Percentiles rank a stretch among this genome's conserved stretches.
Conservation (phyloP, 2,329 filamentous ascomycete genomes). For the Apiospora koreana region DNA sequence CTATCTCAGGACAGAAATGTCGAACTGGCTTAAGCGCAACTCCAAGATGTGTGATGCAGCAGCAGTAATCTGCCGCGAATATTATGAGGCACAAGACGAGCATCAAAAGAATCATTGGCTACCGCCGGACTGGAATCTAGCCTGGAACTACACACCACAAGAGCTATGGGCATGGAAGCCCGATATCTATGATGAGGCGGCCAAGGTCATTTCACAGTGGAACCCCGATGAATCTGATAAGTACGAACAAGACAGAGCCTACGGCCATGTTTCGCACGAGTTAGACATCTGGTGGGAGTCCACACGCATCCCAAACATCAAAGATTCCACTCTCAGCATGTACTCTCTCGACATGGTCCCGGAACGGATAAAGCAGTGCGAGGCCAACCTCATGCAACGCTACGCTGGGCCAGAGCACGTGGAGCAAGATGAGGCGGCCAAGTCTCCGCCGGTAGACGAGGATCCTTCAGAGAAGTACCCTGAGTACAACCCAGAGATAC, state of each 20-base stretch:
- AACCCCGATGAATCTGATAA: conserved; percentile 55
- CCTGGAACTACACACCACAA: conserved; percentile 56
- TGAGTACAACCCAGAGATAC: conserved; percentile 40
- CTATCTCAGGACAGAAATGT: conserved; percentile 60
- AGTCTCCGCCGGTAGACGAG: conserved; percentile 38
- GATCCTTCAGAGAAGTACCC: conserved; percentile 35
- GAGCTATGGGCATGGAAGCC: conserved; percentile 25
- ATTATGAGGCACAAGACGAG: conserved; percentile 50
- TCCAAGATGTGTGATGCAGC: conserved; percentile 60
- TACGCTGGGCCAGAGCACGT: conserved; percentile 44
- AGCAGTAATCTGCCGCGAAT: conserved; percentile 54
- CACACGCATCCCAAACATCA: conserved; percentile 61
- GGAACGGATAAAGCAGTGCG: conserved; percentile 58
- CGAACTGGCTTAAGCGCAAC: conserved; percentile 64
- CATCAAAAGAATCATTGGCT: conserved; percentile 50
- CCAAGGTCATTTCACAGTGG: conserved; percentile 50
- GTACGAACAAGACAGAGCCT: conserved; percentile 58
- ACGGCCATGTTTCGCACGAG: conserved; percentile 64
- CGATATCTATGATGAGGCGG: conserved; percentile 37
- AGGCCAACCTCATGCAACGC: conserved; percentile 59
- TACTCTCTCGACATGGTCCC: conserved; percentile 62
- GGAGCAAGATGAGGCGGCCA: conserved; percentile 35
- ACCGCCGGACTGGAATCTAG: conserved; percentile 50
- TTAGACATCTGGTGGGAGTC: conserved; percentile 67
- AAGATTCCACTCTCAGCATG: conserved; percentile 60